Evolutionary conservation across 2,329 filamentous ascomycete genomes (phyloP).

Genomic region (Eurotiales sp.): DNA sequence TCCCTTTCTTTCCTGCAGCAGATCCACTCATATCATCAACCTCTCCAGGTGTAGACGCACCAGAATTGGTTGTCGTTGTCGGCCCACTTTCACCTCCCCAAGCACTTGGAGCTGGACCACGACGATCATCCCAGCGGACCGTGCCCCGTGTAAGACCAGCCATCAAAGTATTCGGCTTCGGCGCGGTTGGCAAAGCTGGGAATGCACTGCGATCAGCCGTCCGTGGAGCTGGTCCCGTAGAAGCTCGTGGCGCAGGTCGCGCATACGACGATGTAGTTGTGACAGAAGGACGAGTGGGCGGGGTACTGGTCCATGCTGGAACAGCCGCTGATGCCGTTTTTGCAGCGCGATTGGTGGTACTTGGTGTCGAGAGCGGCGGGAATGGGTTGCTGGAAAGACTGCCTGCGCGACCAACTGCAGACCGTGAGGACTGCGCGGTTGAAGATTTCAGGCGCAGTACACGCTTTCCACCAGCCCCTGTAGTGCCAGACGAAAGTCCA

Average conservation of each 20-base stretch:
- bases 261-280: conserved; percentile 26
- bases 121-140: conserved; percentile 43
- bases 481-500: conserved; percentile 45
- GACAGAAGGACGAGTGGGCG: conserved; percentile 21
- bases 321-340: conserved; percentile 18
- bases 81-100: conserved; percentile 35
- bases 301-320: conserved; percentile 24
- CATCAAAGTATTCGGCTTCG: conserved; percentile 61
- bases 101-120: conserved; percentile 31
- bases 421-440: conserved; percentile 64
- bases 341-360: conserved; percentile 19
- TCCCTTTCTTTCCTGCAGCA: conserved; percentile 28
- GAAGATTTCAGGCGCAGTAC: conserved; percentile 67
- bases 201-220: conserved; percentile 59
- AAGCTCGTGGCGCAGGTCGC: conserved; percentile 20
- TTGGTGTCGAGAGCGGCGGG: conserved; percentile 38
- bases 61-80: conserved; percentile 6
- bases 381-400: conserved; percentile 45
- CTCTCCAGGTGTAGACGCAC: conserved; percentile 11
- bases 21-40: conserved; percentile 6
- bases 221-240: conserved; percentile 15
- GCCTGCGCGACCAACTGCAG: conserved; percentile 58
- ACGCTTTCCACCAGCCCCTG: conserved; percentile 57
- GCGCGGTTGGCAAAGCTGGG: conserved; percentile 74
- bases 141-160: conserved; percentile 45